Evolutionary conservation across 495 filamentous ascomycete species (phyloP), one percentile per base, ranked within the genome.

Genomic region (Zalerion maritima): DNA sequence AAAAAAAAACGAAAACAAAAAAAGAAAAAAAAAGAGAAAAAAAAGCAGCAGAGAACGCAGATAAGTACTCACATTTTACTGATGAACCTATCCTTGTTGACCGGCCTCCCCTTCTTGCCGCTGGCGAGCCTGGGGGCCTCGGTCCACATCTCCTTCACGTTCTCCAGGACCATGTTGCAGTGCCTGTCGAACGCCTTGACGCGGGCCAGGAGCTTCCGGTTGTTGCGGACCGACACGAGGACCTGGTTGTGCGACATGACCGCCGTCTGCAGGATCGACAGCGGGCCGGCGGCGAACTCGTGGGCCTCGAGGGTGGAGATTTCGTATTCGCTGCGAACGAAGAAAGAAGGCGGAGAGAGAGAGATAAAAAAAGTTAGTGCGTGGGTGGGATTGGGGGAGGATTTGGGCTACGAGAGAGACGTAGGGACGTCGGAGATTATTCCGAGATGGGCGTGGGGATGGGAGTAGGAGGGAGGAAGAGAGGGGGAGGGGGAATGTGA

Each of bases 141-240:
- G 4, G 84, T 94, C 89, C 89, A 97, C 85, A 97, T 96, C 64
- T 97, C 89, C 66, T 96, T 97, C 20, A 87, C 83, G 42, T 91
- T 91, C 69, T 94, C 85, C 19, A 92, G 59, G n/a, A 94, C 80
- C 85, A 92, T 91, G 59, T 92, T 92, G 64, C 82, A 86, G 61
- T 96, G 91, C 41, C 89, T 73, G 56, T 94, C 86, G 52, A 85
- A 86, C 7, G 80, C 79, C 58, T 84, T 84, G 32, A 86, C 77
- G 9, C 78, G 67, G 12, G 78, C 81, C 26, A 84, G 67, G 12
- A 85, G 57, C 56, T 85, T 85, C 3, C 84, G 71, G 64, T 89
- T 82, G 63, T 86, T 87, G 19, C 84, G 81, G 54, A 78, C 79
- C 26, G 80, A 83, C 43, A 93, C 89, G 29, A 93, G 69, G 30